Evolutionary conservation across 176 grass and related monocot genomes (phyloP).

Genomic region (Pontederia paniculata): DNA sequence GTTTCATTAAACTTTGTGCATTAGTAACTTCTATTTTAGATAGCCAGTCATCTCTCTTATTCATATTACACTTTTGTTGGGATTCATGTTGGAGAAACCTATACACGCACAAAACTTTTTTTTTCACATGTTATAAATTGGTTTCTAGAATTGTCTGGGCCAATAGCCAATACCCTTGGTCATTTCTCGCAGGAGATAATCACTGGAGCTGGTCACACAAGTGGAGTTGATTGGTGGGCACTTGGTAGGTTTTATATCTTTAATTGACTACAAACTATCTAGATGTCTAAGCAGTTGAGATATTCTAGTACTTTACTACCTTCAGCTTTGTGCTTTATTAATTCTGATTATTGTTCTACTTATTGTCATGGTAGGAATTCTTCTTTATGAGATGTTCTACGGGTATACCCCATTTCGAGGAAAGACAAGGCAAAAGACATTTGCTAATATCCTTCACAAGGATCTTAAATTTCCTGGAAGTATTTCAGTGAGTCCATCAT

Average conservation of each 20-base stretch:
- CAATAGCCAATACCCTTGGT: neutral
- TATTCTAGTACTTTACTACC: neutral
- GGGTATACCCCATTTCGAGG: constrained; percentile 91
- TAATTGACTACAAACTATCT: neutral
- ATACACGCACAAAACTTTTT: no score
- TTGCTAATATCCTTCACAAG: constrained; percentile 87
- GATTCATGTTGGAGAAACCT: no score
- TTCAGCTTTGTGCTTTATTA: neutral
- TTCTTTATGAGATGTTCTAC: constrained; percentile 96
- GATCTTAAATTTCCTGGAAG: constrained; percentile 79
- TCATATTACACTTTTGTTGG: no score
- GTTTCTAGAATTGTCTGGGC: neutral
- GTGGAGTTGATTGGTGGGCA: constrained; percentile 96
- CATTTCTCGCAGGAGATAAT: constrained; percentile 68
- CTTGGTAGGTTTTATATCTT: constrained; percentile 42
- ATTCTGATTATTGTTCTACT: neutral
- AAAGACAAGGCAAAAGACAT: constrained; percentile 84
- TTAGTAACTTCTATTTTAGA: no score
- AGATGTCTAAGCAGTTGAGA: no score
- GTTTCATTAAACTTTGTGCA: no score
- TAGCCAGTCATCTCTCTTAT: no score
- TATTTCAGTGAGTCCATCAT: constrained; percentile 27
- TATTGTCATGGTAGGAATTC: constrained; percentile 41
- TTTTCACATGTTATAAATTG: neutral
- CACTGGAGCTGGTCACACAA: constrained; percentile 76